Percentiles rank a stretch among this genome's conserved stretches.
phyloP scores from a whole-genome alignment of 2,329 filamentous ascomycete genomes.

The Microsporum canis region DNA sequence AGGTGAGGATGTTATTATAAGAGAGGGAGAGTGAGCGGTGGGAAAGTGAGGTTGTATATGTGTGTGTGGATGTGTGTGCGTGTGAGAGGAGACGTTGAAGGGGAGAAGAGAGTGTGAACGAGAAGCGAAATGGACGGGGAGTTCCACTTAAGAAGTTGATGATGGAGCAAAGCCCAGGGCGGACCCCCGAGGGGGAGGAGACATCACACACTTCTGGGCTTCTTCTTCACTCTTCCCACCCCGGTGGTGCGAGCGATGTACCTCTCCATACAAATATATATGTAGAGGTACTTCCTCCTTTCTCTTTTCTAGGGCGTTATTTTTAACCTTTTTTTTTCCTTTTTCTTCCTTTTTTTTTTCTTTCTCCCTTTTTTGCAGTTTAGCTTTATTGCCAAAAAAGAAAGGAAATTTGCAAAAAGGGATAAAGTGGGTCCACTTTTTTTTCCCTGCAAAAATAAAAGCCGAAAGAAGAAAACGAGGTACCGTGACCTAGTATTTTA shows the following conservation, averaged over 20 bases:
- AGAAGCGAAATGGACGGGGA: slow-evolving; percentile 4
- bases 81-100: not conserved
- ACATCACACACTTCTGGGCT: not conserved
- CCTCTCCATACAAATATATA: not conserved
- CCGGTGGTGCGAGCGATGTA: not conserved
- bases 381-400: not conserved
- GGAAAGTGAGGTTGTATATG: not conserved
- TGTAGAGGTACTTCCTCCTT: not conserved
- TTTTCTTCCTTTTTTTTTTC: not conserved
- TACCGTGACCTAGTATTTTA: not conserved
- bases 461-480: slow-evolving; percentile 3
- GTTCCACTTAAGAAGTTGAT: slow-evolving; percentile 4
- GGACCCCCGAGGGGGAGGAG: not conserved
- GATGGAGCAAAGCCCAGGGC: not conserved
- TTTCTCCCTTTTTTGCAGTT: not conserved
- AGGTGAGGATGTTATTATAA: not conserved
- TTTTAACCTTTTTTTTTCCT: not conserved
- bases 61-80: not conserved
- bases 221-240: not conserved
- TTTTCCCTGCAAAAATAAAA: not conserved
- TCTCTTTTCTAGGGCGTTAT: not conserved
- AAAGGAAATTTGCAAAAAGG: not conserved
- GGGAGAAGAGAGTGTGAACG: not conserved
- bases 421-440: not conserved
- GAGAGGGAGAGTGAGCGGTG: not conserved